Evolutionary conservation across 2,329 filamentous ascomycete genomes (phyloP).

Genomic region (Balansia obtecta): DNA sequence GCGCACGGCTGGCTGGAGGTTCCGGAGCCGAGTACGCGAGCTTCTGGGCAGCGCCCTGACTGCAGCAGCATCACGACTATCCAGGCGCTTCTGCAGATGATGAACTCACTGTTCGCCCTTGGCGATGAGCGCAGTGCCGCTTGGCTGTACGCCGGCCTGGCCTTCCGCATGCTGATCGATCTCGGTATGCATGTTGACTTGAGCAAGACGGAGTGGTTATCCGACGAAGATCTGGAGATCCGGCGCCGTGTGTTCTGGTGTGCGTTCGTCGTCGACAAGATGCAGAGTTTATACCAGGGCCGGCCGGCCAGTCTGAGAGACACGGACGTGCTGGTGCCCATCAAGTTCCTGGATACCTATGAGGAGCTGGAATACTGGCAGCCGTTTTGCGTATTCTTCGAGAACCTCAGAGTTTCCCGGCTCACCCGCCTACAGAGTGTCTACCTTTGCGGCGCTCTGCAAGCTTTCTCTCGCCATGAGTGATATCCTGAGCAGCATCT

Average conservation of each 20-base stretch:
- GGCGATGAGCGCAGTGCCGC: constrained; percentile 38
- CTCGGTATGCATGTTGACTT: constrained; percentile 37
- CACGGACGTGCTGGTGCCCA: constrained; percentile 32
- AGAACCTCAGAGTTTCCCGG: constrained; percentile 17
- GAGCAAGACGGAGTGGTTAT: constrained; percentile 18
- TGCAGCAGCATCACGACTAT: constrained; percentile 40
- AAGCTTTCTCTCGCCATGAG: constrained; percentile 35
- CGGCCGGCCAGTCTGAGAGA: constrained; percentile 34
- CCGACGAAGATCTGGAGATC: constrained; percentile 33
- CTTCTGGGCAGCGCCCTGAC: constrained; percentile 34
- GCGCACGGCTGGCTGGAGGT: constrained; percentile 34
- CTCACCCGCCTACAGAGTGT: constrained; percentile 28
- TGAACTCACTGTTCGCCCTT: constrained; percentile 35
- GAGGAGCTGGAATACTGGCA: constrained; percentile 41
- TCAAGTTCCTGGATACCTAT: constrained; percentile 34
- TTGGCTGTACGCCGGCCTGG: constrained; percentile 46
- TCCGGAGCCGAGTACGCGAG: constrained; percentile 31
- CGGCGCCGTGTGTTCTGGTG: constrained; percentile 17
- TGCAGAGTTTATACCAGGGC: constrained; percentile 42
- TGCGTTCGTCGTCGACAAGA: constrained; percentile 30
- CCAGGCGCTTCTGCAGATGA: constrained; percentile 39
- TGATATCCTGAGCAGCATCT: constrained; percentile 30
- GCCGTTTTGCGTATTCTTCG: constrained; percentile 28
- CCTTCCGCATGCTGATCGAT: constrained; percentile 43
- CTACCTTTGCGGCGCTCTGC: constrained; percentile 28